Conservation (phyloP, 1,139 yeast species). For the Geotrichum reessii region DNA sequence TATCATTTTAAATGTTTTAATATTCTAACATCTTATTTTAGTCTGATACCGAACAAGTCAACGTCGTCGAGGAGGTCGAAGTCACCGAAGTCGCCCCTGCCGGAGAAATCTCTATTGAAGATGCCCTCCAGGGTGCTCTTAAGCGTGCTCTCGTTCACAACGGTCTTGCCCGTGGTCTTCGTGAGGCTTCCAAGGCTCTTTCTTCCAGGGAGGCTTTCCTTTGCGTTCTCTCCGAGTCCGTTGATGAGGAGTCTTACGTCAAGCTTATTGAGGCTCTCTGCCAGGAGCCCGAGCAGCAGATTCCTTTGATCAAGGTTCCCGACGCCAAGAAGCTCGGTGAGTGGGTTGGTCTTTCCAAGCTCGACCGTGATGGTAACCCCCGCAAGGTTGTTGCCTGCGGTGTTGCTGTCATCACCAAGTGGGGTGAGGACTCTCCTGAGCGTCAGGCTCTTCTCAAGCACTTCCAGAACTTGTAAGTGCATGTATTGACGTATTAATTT, state of each 20-base stretch:
- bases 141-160: constrained; percentile 98
- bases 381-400: constrained; percentile 99
- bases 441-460: constrained; percentile 95
- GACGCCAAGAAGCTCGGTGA: constrained; percentile 99
- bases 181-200: constrained; percentile 99
- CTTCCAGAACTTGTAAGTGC: constrained; percentile 75
- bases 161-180: constrained; percentile 99
- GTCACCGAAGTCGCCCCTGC: constrained; percentile 69
- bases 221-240: constrained; percentile 96
- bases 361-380: constrained; percentile 99
- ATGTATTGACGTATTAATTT: constrained; percentile 15
- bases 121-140: constrained; percentile 96
- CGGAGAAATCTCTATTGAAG: constrained; percentile 93
- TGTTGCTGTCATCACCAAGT: constrained; percentile 98
- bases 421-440: constrained; percentile 99
- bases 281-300: constrained; percentile 94
- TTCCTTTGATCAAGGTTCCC: constrained; percentile 97
- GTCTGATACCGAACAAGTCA: constrained; percentile 42
- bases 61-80: constrained; percentile 74
- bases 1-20: background rate
- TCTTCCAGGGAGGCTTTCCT: constrained; percentile 92
- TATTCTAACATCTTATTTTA: constrained; percentile 18
- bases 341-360: constrained; percentile 99
- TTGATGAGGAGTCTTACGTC: constrained; percentile 94
- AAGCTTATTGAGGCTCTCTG: constrained; percentile 99